Base-by-base conservation (phyloP, 2,329 filamentous ascomycete genomes). In the Colletotrichum musicola region DNA sequence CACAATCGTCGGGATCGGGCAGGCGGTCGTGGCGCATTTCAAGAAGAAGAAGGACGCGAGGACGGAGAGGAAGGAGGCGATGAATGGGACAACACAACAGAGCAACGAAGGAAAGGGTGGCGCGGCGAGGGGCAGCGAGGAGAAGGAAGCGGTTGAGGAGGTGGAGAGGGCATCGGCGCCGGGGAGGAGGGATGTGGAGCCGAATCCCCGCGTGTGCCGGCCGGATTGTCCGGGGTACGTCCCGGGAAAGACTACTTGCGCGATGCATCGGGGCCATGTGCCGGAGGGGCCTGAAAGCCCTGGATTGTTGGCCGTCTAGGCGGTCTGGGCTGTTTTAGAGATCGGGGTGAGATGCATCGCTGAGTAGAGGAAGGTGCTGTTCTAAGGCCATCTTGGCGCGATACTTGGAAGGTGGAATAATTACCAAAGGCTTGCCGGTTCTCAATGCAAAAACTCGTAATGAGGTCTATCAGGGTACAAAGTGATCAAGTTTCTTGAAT, bases 181-280 rank as follows among this genome's bases (percentile, higher is more conserved):
- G 16, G 13, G 16, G 40, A 42, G 40, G 6, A 42, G 40, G 16
- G 40, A 42, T 42, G 40, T 14, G 16, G 16, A 42, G 40, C 13
- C 40, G 40, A 42, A 42, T 13, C 40, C 40, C 6, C 40, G 40
- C 5, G 40, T 42, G 16, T 42, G 40, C 16, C 13, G 16, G 13
- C 40, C 40, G 40, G 40, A 14, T 6, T 42, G 40, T 42, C 40
- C 40, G 13, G 40, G 40, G 4, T 42, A 42, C 10, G 30, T 1
- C 7, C 30, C 40, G 40, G 14, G 40, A 13, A 42, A 13, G 16
- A 42, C 16, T n/a, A 42, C 40, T 16, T 35, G 40, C n/a, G 82
- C 16, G 4, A 7, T 42, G 13, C 40, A 42, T 42, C 40, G 6
- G 40, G 16, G 14, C 1, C 6, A 2, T 42, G 13, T 14, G 16